Conservation (phyloP, 2,329 filamentous ascomycete genomes). For the Penicillium verrucosum region DNA sequence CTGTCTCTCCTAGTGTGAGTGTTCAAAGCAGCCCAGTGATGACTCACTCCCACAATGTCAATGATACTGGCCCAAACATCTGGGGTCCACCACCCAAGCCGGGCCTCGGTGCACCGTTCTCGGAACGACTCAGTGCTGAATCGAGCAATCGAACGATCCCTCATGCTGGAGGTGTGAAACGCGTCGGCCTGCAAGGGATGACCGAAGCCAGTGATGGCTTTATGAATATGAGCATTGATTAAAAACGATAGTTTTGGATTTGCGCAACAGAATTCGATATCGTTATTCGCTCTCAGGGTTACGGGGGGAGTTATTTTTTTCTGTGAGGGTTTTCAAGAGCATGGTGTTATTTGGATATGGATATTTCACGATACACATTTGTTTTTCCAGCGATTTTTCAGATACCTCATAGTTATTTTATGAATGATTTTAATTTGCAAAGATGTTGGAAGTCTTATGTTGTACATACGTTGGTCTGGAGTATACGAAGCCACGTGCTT, state of each 20-base stretch:
- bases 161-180: slow-evolving; percentile 43
- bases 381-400: slow-evolving; percentile 9
- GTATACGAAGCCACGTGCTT: slow-evolving; percentile 18
- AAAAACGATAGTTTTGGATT: not conserved
- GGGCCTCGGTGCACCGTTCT: slow-evolving; percentile 51
- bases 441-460: not conserved
- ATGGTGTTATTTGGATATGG: not conserved
- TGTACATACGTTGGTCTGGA: not conserved
- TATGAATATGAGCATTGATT: slow-evolving; percentile 98
- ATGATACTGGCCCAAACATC: slow-evolving; percentile 56
- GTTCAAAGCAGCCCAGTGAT: slow-evolving; percentile 85
- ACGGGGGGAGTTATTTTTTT: not conserved
- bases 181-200: slow-evolving; percentile 87
- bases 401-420: slow-evolving; percentile 8
- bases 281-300: not conserved
- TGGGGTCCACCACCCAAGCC: slow-evolving; percentile 70
- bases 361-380: slow-evolving; percentile 2
- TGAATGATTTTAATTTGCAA: not conserved
- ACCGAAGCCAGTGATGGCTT: slow-evolving; percentile 90
- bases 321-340: not conserved
- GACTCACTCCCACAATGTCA: slow-evolving; percentile 73
- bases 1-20: slow-evolving; percentile 87
- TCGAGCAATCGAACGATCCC: slow-evolving; percentile 53
- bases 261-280: not conserved
- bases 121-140: slow-evolving; percentile 48